Evolutionary conservation across 176 grass and related monocot species (phyloP), one percentile per base, ranked within the genome.

Genomic region (Areca catechu): DNA sequence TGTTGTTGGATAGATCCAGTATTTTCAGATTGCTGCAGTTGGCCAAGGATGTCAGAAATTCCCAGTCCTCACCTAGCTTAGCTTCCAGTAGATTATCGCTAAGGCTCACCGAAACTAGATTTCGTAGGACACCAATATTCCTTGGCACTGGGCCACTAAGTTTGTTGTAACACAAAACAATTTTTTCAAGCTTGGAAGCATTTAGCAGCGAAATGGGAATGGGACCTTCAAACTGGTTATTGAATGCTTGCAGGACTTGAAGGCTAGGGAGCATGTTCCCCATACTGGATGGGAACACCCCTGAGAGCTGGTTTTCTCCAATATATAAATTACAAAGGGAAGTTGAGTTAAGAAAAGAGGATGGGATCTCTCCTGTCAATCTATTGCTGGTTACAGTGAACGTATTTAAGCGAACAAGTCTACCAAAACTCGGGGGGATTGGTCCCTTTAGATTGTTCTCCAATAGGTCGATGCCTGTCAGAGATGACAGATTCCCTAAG

Each of bases 21-120:
- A 0, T 58, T 15, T 61, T 74, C 50, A 89, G 54, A 7, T 7
- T 48, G 7, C 63, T 65, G 56, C 77, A 78, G 48, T 84, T 85
- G 0, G 48, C 19, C 0, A 84, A 65, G 1, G 86, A 71, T 7
- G 55, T 48, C 22, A 89, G 2, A 53, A 81, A 89, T 5, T 59
- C 9, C 81, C 86, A 81, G 29, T 72, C 48, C 1, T 22, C 65
- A 7, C 1, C 20, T 0, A 72, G 49, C 0, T 2, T 58, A 30
- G 73, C 77, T 34, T 81, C 65, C 15, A 89, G 24, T 28, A 69
- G 49, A 60, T 89, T 89, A 50, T 63, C 21, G 30, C 61, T 16
- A 18, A 84, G 0, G 50, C 70, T 56, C 48, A 89, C n/a, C 5
- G 15, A 29, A 29, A 24, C 10, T 15, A 84, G 55, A n/a, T 62